A percentile compares a stretch with the other conserved stretches of the same genome.
phyloP scores from a whole-genome alignment of 768 basidiomycete genomes.

The Boletus sp. region DNA sequence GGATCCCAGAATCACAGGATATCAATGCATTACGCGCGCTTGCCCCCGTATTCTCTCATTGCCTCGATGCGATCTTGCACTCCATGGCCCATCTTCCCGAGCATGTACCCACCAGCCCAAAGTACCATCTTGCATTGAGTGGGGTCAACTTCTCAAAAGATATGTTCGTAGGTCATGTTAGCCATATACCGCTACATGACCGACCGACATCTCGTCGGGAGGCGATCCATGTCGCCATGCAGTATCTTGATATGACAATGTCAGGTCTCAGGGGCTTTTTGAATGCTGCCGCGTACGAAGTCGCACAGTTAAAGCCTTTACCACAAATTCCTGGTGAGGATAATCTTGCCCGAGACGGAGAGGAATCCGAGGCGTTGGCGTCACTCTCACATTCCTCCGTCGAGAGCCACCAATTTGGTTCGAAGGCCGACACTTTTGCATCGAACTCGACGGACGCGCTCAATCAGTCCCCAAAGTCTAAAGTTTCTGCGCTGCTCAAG shows the following conservation, averaged over 20 bases:
- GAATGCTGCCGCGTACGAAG: constrained; percentile 27
- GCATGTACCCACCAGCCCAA: constrained; percentile 17
- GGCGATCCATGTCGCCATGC: constrained; percentile 19
- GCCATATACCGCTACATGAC: constrained; percentile 2
- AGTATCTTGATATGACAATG: constrained; percentile 31
- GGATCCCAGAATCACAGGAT: constrained; percentile 23
- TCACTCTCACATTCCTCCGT: constrained; percentile 5
- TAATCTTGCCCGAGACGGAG: background rate
- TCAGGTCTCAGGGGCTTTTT: constrained; percentile 32
- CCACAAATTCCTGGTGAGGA: constrained; percentile 19
- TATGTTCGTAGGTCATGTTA: constrained; percentile 22
- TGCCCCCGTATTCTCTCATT: constrained; percentile 20
- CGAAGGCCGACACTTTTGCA: background rate
- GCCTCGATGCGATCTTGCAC: constrained; percentile 27
- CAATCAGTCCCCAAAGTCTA: constrained; percentile 6
- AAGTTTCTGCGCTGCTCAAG: constrained; percentile 14
- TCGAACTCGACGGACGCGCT: constrained; percentile 4
- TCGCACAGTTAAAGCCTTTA: constrained; percentile 27
- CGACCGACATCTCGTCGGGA: constrained; percentile 3
- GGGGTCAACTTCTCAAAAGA: constrained; percentile 21
- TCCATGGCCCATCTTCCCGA: constrained; percentile 24
- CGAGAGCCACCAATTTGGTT: background rate
- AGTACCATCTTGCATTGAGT: constrained; percentile 20
- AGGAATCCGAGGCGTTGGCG: background rate
- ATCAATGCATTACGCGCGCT: constrained; percentile 29